A percentile compares a stretch with the other conserved stretches of the same genome.
These are phyloP conservation scores for Termitomyces sp. DNA, from an alignment of 768 basidiomycete species.

Conservation along the genomic window DNA sequence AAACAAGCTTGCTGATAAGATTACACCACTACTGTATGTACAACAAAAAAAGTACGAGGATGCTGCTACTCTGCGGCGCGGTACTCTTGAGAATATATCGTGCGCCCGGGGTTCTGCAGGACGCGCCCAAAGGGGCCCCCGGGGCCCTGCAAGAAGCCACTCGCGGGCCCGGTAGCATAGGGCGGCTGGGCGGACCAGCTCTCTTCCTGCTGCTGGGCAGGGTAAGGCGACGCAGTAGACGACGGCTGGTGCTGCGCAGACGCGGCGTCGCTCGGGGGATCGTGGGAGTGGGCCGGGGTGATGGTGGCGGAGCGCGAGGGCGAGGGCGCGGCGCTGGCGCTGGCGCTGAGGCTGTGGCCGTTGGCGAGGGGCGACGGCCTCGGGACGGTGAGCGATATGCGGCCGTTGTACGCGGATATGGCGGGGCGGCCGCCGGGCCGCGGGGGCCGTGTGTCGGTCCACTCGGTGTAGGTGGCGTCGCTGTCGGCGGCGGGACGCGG, in stretches of 20 bases:
- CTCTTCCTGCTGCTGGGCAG: conserved; percentile 13
- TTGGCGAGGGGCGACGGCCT: conserved; percentile 19
- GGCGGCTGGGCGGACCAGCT: conserved; percentile 24
- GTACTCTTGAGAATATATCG: conserved; percentile 50
- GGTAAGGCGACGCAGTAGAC: conserved; percentile 12
- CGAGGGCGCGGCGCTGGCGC: conserved; percentile 8
- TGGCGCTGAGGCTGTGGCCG: conserved; percentile 12
- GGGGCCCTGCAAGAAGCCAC: conserved; percentile 42
- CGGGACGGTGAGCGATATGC: conserved; percentile 12
- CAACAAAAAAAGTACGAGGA: no score
- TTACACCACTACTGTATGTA: conserved; percentile 8
- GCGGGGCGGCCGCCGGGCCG: conserved; percentile 9
- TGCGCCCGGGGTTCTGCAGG: conserved; percentile 49
- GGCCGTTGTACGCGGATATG: conserved; percentile 11
- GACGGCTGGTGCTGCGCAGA: conserved; percentile 6
- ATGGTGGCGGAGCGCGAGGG: conserved; percentile 16
- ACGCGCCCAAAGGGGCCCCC: conserved; percentile 32
- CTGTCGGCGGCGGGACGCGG: neutral
- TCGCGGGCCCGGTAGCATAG: conserved; percentile 40
- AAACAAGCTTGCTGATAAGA: conserved; percentile 12
- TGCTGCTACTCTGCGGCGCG: conserved; percentile 13
- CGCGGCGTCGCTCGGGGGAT: conserved; percentile 6
- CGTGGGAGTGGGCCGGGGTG: conserved; percentile 17
- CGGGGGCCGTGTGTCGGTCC: conserved; percentile 12
- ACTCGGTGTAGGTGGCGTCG: conserved; percentile 10